Evolutionary conservation across 352 stramenopile species (phyloP), one percentile per base, ranked within the genome.

Genomic region (Pythium brassicae): DNA sequence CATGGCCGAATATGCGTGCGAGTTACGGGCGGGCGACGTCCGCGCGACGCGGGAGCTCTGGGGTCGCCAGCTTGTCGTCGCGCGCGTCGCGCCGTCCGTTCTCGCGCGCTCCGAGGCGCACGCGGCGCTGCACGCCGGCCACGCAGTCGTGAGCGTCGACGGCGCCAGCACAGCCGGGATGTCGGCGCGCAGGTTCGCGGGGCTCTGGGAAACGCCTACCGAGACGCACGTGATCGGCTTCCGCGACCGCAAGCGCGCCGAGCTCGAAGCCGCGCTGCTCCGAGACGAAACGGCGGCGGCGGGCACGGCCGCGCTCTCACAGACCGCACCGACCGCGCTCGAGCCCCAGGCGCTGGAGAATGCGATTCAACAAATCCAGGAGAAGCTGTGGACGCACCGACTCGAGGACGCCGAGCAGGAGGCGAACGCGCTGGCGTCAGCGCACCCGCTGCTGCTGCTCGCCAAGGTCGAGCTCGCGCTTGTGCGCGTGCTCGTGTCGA

Each of bases 11-110:
- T 81, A 78, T 40, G 69, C 69, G 34, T 60, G 53, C 15, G 39
- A 58, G 26, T 47, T 81, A n/a, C 46, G 48, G 25, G 50, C 47
- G 22, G 35, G 48, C 42, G 53, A 61, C 48, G 50, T 80, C 23
- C 53, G 35, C 22, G 69, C 78, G 47, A 63, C 63, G 17, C 62
- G 63, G 37, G 71, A 81, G 56, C 63, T 81, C n/a, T 74, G 74
- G 39, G 70, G 65, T 54, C 69, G 66, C 32, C 54, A 76, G 52
- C 69, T 72, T 20, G 71, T 81, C n/a, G 53, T 81, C 46, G 61
- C 69, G 59, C 43, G 64, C 15, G 69, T 70, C 32, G 54, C 56
- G 20, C 46, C 35, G 14, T 22, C 61, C 17, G 35, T 55, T 11
- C 43, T 72, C 42, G 35, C 47, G 34, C 53, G 27, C 20, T 62